Percentiles rank a stretch among this genome's conserved stretches.
These are phyloP conservation scores for Herpetomonas tarakana DNA, from an alignment of 208 protist genomes.

Conservation along the genomic window DNA sequence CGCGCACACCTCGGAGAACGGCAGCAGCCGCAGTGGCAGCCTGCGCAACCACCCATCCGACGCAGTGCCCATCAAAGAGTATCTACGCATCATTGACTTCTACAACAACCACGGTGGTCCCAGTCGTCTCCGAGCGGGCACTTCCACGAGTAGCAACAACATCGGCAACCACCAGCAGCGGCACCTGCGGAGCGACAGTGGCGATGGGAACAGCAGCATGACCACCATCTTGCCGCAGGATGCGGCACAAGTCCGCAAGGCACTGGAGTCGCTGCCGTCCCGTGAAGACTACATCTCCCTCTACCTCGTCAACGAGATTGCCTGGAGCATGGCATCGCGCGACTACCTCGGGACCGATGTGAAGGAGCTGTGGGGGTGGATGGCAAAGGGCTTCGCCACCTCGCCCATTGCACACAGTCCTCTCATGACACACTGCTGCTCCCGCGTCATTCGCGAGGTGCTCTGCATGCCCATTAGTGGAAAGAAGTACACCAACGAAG, in stretches of 20 bases:
- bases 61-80: background rate
- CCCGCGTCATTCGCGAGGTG: constrained; percentile 46
- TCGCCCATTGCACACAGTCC: constrained; percentile 44
- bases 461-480: constrained; percentile 22
- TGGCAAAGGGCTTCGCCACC: constrained; percentile 45
- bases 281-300: constrained; percentile 48
- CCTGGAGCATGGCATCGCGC: constrained; percentile 33
- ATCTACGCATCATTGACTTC: background rate
- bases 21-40: background rate
- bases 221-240: background rate
- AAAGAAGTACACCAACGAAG: background rate
- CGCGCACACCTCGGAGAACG: background rate
- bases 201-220: background rate
- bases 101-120: too few species aligned
- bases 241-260: background rate
- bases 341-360: constrained; percentile 24
- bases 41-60: too few species aligned
- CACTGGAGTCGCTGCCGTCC: constrained; percentile 27
- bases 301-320: constrained; percentile 50
- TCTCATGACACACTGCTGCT: constrained; percentile 48
- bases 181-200: background rate
- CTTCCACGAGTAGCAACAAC: background rate
- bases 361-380: constrained; percentile 40
- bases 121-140: too few species aligned
- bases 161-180: background rate